phyloP scores from a whole-genome alignment of 352 stramenopile species.

The Globisporangium echinulatum region DNA sequence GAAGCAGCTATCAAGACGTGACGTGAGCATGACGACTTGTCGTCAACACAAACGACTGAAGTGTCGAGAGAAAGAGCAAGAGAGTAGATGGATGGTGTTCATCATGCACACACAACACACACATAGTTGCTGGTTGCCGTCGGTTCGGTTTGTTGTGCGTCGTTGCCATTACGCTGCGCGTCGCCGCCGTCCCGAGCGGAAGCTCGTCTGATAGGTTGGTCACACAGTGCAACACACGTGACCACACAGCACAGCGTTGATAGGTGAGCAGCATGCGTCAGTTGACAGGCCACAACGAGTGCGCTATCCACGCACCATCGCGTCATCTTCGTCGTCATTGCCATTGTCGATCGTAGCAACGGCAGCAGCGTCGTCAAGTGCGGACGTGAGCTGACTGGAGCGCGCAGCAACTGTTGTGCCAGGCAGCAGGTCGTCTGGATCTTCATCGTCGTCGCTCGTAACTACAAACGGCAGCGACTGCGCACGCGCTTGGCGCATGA shows the following conservation, averaged over 20 bases:
- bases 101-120: no score
- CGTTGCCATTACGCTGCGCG: not conserved
- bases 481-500: constrained; percentile 39
- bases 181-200: not conserved
- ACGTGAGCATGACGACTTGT: no score
- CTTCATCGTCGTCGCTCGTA: constrained; percentile 41
- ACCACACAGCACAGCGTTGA: no score
- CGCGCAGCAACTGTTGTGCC: constrained; percentile 23
- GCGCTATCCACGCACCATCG: constrained; percentile 9
- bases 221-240: no score
- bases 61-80: no score
- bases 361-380: not conserved
- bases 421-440: constrained; percentile 32
- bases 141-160: not conserved
- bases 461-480: constrained; percentile 39
- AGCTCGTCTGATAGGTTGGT: constrained; percentile 5
- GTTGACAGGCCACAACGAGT: not conserved
- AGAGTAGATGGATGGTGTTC: no score
- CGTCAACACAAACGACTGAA: no score
- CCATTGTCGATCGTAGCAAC: not conserved
- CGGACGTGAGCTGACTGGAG: constrained; percentile 10
- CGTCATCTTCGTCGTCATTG: constrained; percentile 8
- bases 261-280: not conserved
- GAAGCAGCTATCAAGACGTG: no score
- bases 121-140: no score